These are phyloP conservation scores for Penicillium olsonii DNA, from an alignment of 2,329 filamentous ascomycete species.

Conservation along the genomic window DNA sequence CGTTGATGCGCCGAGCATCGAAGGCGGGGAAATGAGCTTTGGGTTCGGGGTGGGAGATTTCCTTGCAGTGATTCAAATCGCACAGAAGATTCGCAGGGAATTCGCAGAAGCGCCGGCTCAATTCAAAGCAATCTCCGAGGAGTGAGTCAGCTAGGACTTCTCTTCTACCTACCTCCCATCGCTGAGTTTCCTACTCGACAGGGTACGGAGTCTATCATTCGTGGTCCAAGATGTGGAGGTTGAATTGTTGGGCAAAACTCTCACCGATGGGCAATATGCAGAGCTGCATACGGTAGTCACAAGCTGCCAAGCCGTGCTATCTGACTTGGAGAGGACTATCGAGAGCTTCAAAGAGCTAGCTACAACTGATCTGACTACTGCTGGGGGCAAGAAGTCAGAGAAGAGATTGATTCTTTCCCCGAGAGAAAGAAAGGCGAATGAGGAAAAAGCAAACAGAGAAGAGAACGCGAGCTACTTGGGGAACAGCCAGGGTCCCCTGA, in stretches of 20 bases:
- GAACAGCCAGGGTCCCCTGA: too few species aligned
- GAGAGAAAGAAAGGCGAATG: too few species aligned
- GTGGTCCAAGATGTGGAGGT: neutral
- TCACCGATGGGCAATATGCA: neutral
- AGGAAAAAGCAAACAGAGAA: too few species aligned
- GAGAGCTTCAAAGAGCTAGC: neutral
- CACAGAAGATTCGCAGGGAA: neutral
- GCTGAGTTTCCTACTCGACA: neutral
- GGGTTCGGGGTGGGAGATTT: slow-evolving; percentile 15
- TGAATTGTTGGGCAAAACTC: neutral
- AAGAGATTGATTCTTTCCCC: too few species aligned
- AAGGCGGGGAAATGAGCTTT: slow-evolving; percentile 17
- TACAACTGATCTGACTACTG: neutral
- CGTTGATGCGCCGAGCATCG: too few species aligned
- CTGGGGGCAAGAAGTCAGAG: too few species aligned
- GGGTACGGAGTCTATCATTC: neutral
- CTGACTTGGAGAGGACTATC: neutral
- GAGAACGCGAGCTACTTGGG: too few species aligned
- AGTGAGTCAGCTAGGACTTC: neutral
- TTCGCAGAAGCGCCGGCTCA: slow-evolving; percentile 8
- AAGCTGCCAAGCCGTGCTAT: neutral
- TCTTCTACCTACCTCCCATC: too few species aligned
- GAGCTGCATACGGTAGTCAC: neutral
- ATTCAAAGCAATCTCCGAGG: slow-evolving; percentile 9
- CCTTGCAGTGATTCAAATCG: slow-evolving; percentile 1